Evolutionary conservation across 805 yeast genomes (phyloP).

Genomic region (Jamesozyma rosinii): DNA sequence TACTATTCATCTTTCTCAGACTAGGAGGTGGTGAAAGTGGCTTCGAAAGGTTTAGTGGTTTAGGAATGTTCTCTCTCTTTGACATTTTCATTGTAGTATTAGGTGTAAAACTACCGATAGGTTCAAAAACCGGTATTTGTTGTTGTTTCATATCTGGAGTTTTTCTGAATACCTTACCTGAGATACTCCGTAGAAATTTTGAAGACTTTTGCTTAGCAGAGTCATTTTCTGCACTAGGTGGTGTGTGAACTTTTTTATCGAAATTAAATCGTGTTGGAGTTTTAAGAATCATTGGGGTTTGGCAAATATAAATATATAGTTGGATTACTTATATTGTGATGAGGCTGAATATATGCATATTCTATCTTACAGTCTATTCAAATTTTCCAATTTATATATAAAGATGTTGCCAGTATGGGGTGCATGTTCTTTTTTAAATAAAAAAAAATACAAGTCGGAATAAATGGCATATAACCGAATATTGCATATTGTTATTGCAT

Average conservation of each 20-base stretch:
- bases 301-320: neutral
- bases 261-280: slow-evolving; percentile 13
- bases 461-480: no score
- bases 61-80: slow-evolving; percentile 14
- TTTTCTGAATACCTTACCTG: slow-evolving; percentile 22
- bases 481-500: no score
- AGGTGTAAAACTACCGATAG: slow-evolving; percentile 6
- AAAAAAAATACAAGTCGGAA: no score
- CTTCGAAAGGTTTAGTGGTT: slow-evolving; percentile 15
- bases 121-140: slow-evolving; percentile 4
- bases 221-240: slow-evolving; percentile 26
- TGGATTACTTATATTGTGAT: neutral
- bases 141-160: slow-evolving; percentile 10
- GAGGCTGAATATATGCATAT: neutral
- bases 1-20: slow-evolving; percentile 6
- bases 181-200: slow-evolving; percentile 21
- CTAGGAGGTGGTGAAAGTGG: slow-evolving; percentile 24
- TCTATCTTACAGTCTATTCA: neutral
- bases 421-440: no score
- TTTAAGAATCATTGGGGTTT: slow-evolving; percentile 1
- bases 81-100: slow-evolving; percentile 7
- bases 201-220: slow-evolving; percentile 8
- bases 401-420: no score
- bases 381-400: neutral
- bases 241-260: slow-evolving; percentile 25